These are phyloP conservation scores for Dendrocalamus latiflorus DNA, from an alignment of 202 grass and related monocot species.

Conservation along the genomic window DNA sequence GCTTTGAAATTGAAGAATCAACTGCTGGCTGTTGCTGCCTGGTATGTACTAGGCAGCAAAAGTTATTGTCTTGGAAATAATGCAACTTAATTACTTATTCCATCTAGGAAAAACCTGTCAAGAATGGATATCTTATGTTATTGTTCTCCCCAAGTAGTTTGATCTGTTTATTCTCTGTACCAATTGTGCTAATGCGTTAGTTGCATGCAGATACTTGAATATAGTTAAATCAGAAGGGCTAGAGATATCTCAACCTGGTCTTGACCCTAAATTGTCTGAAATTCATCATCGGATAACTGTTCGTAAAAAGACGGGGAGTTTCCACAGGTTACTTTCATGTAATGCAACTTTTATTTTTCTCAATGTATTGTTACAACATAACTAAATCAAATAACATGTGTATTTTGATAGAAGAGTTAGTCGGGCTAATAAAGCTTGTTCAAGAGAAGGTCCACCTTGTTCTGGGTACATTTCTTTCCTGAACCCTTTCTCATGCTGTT, in stretches of 20 bases:
- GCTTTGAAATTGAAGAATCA: slow-evolving; percentile 21
- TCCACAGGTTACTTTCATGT: slow-evolving; percentile 61
- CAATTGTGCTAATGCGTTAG: slow-evolving; percentile 5
- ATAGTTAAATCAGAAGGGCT: slow-evolving; percentile 84
- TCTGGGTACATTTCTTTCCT: slow-evolving; percentile 55
- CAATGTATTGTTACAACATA: not conserved
- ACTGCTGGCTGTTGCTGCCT: slow-evolving; percentile 14
- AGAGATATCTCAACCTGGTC: slow-evolving; percentile 81
- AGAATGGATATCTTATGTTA: slow-evolving; percentile 4
- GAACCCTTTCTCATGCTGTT: slow-evolving; percentile 17
- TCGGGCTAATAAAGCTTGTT: slow-evolving; percentile 53
- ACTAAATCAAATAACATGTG: slow-evolving; percentile 15
- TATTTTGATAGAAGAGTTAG: slow-evolving; percentile 59
- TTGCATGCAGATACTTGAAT: slow-evolving; percentile 62
- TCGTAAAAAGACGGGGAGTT: slow-evolving; percentile 48
- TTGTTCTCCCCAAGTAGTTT: not conserved
- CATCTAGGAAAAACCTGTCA: too few species aligned
- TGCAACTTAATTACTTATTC: slow-evolving; percentile 1
- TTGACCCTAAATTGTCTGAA: slow-evolving; percentile 76
- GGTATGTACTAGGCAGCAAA: not conserved
- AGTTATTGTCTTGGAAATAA: not conserved
- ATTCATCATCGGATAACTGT: slow-evolving; percentile 85
- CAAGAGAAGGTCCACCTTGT: slow-evolving; percentile 76
- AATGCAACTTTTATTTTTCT: slow-evolving; percentile 10
- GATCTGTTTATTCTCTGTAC: slow-evolving; percentile 23